These are phyloP conservation scores for Suillus sp. DNA, from an alignment of 768 basidiomycete species.

Conservation along the genomic window DNA sequence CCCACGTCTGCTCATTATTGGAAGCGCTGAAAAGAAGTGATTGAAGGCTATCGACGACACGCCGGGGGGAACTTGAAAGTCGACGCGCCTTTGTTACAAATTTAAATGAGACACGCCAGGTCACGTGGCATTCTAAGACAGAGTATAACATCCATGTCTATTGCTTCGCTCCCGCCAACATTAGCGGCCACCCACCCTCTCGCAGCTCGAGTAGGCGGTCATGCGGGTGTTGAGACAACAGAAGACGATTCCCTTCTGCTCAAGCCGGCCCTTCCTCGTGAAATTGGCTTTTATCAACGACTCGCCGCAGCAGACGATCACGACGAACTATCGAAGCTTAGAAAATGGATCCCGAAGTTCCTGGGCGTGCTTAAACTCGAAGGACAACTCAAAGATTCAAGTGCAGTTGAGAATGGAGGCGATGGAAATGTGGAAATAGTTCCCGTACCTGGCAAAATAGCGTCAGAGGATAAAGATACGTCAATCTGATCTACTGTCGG, in stretches of 20 bases:
- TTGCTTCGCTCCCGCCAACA: constrained; percentile 15
- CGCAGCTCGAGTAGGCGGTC: constrained; percentile 77
- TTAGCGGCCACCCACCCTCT: constrained; percentile 38
- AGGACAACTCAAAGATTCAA: constrained; percentile 42
- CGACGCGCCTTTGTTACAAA: constrained; percentile 5
- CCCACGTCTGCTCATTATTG: constrained; percentile 30
- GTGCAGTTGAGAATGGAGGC: constrained; percentile 15
- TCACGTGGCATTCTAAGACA: not conserved
- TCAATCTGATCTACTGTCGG: constrained; percentile 14
- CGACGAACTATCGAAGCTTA: constrained; percentile 39
- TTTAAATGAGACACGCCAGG: constrained; percentile 8
- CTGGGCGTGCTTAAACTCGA: constrained; percentile 76
- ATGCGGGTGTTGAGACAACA: constrained; percentile 68
- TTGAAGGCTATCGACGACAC: not conserved
- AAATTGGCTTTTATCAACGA: constrained; percentile 71
- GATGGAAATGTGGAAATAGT: constrained; percentile 8
- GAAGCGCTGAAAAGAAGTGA: not conserved
- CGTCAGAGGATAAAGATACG: constrained; percentile 47
- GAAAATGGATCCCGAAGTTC: constrained; percentile 71
- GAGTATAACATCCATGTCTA: constrained; percentile 4
- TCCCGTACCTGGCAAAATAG: constrained; percentile 25
- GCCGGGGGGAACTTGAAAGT: not conserved
- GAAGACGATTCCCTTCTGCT: constrained; percentile 80
- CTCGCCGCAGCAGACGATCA: constrained; percentile 41
- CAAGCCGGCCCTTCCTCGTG: constrained; percentile 68